Evolutionary conservation across 345 rosid genomes (phyloP).

Genomic region (Acer yangbiense): DNA sequence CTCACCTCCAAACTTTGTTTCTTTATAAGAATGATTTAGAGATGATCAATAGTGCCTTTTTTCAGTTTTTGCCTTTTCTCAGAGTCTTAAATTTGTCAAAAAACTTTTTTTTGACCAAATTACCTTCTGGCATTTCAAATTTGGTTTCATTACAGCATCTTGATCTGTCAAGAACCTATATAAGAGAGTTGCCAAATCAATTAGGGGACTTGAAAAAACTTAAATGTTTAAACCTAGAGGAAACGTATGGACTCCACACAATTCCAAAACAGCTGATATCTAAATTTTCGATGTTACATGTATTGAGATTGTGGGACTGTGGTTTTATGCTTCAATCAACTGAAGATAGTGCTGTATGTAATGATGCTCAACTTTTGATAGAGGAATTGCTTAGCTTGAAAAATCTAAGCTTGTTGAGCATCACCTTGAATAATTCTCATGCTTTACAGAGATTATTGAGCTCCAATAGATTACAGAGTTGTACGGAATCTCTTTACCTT

Average conservation of each 20-base stretch:
- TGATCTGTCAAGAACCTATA: background rate
- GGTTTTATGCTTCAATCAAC: background rate
- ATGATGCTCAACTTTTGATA: background rate
- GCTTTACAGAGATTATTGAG: background rate
- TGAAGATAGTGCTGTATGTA: background rate
- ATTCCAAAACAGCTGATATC: background rate
- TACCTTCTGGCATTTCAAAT: background rate
- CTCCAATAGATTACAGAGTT: background rate
- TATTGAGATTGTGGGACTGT: background rate
- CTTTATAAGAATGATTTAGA: background rate
- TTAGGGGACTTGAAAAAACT: background rate
- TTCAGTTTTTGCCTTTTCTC: background rate
- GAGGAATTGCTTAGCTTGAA: slow-evolving; percentile 6
- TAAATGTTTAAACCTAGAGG: background rate
- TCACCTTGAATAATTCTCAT: background rate
- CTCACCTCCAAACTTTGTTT: slow-evolving; percentile 13
- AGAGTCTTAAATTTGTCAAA: background rate
- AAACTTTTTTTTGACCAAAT: background rate
- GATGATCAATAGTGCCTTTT: background rate
- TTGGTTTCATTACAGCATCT: slow-evolving; percentile 1
- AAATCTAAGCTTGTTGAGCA: background rate
- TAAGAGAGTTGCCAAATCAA: background rate
- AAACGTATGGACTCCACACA: background rate
- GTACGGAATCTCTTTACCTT: background rate
- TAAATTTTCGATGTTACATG: background rate